These are phyloP conservation scores for Schoenoplectus triqueter DNA, from an alignment of 202 grass and related monocot genomes.

Conservation along the genomic window DNA sequence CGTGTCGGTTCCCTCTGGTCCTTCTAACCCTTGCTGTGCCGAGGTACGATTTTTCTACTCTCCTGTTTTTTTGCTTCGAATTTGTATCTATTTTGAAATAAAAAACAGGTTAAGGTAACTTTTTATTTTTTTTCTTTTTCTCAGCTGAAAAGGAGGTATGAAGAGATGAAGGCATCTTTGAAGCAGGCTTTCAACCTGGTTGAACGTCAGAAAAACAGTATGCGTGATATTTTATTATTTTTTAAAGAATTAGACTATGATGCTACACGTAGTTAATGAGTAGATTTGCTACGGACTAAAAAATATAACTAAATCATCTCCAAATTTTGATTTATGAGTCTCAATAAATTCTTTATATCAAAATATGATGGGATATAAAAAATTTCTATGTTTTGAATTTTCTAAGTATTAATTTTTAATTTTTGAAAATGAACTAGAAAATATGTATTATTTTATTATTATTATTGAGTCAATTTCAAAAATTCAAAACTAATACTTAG, in stretches of 20 bases:
- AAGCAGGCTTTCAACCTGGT: constrained; percentile 60
- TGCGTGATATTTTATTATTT: background rate
- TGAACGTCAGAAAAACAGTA: constrained; percentile 56
- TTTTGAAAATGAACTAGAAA: no score
- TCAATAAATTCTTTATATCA: no score
- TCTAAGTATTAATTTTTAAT: no score
- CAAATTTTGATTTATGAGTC: no score
- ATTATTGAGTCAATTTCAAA: no score
- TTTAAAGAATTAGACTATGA: background rate
- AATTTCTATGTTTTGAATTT: no score
- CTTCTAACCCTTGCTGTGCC: constrained; percentile 70
- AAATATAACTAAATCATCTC: no score
- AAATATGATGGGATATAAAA: no score
- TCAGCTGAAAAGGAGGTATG: constrained; percentile 72
- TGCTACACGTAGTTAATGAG: no score
- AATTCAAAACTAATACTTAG: no score
- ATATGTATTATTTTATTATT: no score
- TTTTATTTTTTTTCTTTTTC: constrained; percentile 21
- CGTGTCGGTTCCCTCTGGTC: background rate
- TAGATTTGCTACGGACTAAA: no score
- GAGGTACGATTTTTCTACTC: constrained; percentile 46
- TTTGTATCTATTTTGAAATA: background rate
- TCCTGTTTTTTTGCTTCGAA: background rate
- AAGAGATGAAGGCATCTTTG: constrained; percentile 57
- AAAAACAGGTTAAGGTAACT: background rate